Percentiles rank a stretch among this genome's conserved stretches.
Conservation (phyloP, 495 filamentous ascomycete genomes). For the Xylaria palmicola region DNA sequence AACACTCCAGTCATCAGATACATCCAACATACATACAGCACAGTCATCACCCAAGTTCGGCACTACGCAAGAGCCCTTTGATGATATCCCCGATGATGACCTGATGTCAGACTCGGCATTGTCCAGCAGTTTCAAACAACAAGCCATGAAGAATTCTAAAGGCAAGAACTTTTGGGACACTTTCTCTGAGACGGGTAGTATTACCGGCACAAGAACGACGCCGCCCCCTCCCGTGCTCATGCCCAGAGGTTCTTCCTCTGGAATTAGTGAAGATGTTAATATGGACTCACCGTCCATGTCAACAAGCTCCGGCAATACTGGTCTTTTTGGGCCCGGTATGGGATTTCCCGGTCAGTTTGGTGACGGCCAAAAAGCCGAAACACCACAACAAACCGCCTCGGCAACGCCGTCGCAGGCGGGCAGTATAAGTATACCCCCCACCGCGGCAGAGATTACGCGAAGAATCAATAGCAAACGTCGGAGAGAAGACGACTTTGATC, state of each 20-base stretch:
- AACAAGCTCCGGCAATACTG: constrained; percentile 29
- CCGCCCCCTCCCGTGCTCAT: constrained; percentile 59
- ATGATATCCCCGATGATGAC: constrained; percentile 60
- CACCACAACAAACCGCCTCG: constrained; percentile 48
- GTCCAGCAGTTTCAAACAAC: constrained; percentile 68
- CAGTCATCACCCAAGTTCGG: constrained; percentile 50
- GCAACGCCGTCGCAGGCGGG: constrained; percentile 34
- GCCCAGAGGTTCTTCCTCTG: constrained; percentile 57
- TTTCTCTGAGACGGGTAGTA: constrained; percentile 57
- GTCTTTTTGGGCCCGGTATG: constrained; percentile 19
- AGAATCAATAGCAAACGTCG: constrained; percentile 72
- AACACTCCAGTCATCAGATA: constrained; percentile 19
- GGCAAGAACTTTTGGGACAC: constrained; percentile 79
- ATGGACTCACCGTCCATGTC: constrained; percentile 73
- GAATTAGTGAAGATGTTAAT: constrained; percentile 69
- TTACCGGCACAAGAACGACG: constrained; percentile 58
- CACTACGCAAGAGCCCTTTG: constrained; percentile 46
- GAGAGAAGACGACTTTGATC: constrained; percentile 89
- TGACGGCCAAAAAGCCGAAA: constrained; percentile 26
- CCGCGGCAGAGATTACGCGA: constrained; percentile 65
- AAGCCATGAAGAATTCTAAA: constrained; percentile 67
- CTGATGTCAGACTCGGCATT: constrained; percentile 58
- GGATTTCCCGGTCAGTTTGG: constrained; percentile 14
- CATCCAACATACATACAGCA: constrained; percentile 43
- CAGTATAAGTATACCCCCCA: constrained; percentile 37